These are phyloP conservation scores for Zoysia matrella DNA, from an alignment of 202 grass and related monocot genomes.

Conservation along the genomic window DNA sequence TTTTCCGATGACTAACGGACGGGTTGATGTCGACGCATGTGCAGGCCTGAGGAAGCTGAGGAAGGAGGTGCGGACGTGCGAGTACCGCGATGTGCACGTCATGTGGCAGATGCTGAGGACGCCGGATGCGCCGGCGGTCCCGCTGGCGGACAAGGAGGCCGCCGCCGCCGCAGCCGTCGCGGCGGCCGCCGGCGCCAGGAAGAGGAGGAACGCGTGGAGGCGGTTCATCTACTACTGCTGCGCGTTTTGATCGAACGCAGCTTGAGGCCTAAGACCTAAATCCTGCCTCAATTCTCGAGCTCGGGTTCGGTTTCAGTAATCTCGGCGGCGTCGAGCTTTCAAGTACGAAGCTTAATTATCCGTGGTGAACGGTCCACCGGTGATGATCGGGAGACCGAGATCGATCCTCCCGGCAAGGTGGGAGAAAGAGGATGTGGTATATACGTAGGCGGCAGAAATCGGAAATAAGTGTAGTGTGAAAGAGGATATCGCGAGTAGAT, in stretches of 20 bases:
- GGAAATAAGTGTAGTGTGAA: background rate
- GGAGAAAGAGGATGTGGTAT: conserved; percentile 8
- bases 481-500: conserved; percentile 1
- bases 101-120: no score
- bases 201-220: no score
- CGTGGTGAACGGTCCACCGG: background rate
- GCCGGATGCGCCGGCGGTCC: conserved; percentile 31
- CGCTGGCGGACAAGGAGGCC: conserved; percentile 50
- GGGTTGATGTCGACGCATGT: background rate
- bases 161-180: conserved; percentile 40
- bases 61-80: conserved; percentile 93
- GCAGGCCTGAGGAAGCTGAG: conserved; percentile 72
- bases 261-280: no score
- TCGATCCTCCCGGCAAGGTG: background rate
- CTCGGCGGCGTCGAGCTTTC: background rate
- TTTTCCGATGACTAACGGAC: background rate
- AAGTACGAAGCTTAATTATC: background rate
- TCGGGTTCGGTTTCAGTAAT: background rate
- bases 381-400: conserved; percentile 27
- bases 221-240: conserved; percentile 26
- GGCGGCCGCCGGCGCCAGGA: conserved; percentile 24
- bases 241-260: conserved; percentile 49
- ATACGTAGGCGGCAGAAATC: conserved; percentile 24
- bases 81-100: conserved; percentile 60
- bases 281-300: background rate